phyloP scores from a whole-genome alignment of 441 rosid species.

The Adansonia gregorii region DNA sequence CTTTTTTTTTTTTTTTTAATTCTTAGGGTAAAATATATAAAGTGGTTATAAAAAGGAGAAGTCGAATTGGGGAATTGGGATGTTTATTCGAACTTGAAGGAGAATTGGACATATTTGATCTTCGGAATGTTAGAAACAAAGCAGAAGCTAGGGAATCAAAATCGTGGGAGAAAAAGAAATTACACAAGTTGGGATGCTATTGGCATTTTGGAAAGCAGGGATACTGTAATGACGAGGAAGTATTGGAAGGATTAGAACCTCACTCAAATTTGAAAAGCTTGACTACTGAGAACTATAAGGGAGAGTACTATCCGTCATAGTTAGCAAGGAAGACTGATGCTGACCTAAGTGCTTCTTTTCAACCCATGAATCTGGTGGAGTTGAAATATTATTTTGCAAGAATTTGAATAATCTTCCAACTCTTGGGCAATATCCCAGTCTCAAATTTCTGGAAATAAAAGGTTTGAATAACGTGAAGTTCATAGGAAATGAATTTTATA shows the following conservation, averaged over 20 bases:
- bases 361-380: constrained; percentile 20
- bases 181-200: background rate
- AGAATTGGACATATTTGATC: background rate
- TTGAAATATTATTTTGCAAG: background rate
- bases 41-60: constrained; percentile 15
- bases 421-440: constrained; percentile 25
- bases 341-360: background rate
- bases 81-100: background rate
- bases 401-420: background rate
- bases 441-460: background rate
- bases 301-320: constrained; percentile 35
- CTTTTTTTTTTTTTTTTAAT: too few relatives aligned
- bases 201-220: background rate
- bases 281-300: constrained; percentile 18
- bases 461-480: constrained; percentile 14
- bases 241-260: background rate
- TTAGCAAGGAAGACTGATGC: background rate
- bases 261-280: constrained; percentile 3
- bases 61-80: constrained; percentile 29
- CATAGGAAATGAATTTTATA: constrained; percentile 9
- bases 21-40: constrained; percentile 1
- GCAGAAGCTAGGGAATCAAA: constrained; percentile 6
- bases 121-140: background rate
- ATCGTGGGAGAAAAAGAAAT: background rate
- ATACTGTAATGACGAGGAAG: background rate